Evolutionary conservation across 176 grass and related monocot species (phyloP), one percentile per base, ranked within the genome.

Genomic region (Triticum aestivum): DNA sequence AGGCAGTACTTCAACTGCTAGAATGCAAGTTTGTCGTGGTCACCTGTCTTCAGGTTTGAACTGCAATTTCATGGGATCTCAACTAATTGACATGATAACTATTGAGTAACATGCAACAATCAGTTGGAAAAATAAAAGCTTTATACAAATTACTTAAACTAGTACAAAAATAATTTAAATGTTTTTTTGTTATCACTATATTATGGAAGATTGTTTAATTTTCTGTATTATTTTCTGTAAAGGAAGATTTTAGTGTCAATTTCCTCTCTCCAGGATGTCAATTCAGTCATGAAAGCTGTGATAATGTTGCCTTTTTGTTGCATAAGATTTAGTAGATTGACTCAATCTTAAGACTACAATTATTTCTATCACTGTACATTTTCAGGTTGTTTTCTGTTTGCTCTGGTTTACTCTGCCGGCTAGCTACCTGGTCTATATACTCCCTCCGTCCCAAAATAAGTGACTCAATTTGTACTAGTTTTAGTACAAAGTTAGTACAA

Each of bases 221-320:
- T 24, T 75, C 5, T 63, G 14, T 69, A 63, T 84, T 23, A n/a
- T 54, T 54, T 54, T 54, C 15, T 18, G 15, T 54, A 54, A 54
- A 54, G 5, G 15, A 54, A 54, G 51, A 54, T 54, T 54, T 54
- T 54, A 54, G 51, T 49, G 63, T 61, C 24, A 52, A 74, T 39
- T 61, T 91, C 38, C 82, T 29, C 89, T 89, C 44, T 74, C 15
- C 51, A 89, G 87, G 83, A 68, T 82, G 73, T 95, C 32, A 95
- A 86, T 45, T 77, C 29, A 58, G 86, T 93, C 59, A 86, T 59
- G 62, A 47, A 75, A 84, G 29, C 61, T 73, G 45, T 83, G 78
- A 66, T 73, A 79, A 87, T 88, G 86, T 92, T 32, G 5, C 5
- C 15, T 54, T 54, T 54, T 54, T 54, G 15, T 51, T 61, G 75